These are phyloP conservation scores for Misopates orontium DNA, from an alignment of 257 asterid species.

Conservation along the genomic window DNA sequence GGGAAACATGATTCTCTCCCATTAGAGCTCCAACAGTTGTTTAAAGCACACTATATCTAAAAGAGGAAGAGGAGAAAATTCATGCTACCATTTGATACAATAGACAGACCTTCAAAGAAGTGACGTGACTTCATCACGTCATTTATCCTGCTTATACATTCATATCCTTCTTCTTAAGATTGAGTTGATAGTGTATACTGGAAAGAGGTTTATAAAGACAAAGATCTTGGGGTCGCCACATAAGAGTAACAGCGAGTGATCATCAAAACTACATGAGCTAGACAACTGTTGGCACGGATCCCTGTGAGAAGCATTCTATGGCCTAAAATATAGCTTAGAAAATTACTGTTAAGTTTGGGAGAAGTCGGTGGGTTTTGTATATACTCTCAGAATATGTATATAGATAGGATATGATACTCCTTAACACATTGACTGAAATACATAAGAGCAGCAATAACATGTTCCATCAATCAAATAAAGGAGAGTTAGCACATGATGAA, in stretches of 20 bases:
- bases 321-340: too few species aligned
- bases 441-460: neutral
- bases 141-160: too few species aligned
- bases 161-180: too few species aligned
- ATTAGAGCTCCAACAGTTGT: neutral
- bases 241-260: neutral
- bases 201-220: neutral
- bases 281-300: neutral
- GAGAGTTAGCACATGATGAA: neutral
- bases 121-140: too few species aligned
- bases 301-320: neutral
- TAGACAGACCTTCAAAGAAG: too few species aligned
- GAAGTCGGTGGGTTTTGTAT: too few species aligned
- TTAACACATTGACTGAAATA: neutral
- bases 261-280: neutral
- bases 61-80: too few species aligned
- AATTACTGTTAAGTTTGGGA: too few species aligned
- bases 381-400: neutral
- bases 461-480: neutral
- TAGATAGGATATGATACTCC: slow-evolving; percentile 3
- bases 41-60: too few species aligned
- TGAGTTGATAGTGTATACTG: too few species aligned
- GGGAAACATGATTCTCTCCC: neutral
- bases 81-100: too few species aligned
- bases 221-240: neutral